Evolutionary conservation across 768 basidiomycete species (phyloP), one percentile per base, ranked within the genome.

Genomic region (Dictyophora rubrovolvata): DNA sequence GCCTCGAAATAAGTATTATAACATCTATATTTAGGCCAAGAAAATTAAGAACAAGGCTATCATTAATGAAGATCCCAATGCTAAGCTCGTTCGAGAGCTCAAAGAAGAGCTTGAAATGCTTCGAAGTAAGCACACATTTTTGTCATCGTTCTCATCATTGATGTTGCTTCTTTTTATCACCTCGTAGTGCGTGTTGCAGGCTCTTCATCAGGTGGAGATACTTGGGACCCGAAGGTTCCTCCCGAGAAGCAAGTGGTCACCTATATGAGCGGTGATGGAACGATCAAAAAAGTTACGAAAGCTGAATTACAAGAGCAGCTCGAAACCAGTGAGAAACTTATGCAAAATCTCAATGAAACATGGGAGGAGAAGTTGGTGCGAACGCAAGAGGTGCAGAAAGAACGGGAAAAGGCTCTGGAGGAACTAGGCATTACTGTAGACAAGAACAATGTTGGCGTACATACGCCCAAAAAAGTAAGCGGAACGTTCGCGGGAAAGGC

Each of bases 11-110:
- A 16, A 47, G 5, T 2, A 33, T 48, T 7, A 42, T 54, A 14
- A 23, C 11, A 3, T 20, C 23, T 20, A 33, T 67, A 28, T 67
- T 48, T 62, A 76, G 60, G 94, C 95, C 35, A 99, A 99, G 86
- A 95, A 95, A 85, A 99, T 99, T 74, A 97, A 94, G 85, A 99
- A 97, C 74, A 95, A 97, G 76, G 95, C 96, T 16, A 84, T 98
- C 60, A 90, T 99, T 64, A 99, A 99, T 74, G 96, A 99, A 75
- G 96, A 99, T 80, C 96, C 96, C 34, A 99, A 97, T 67, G 95
- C 95, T 68, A 97, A 93, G 76, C 87, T 99, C 59, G 94, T 99
- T 59, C 86, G 94, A 52, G 95, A 98, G 73, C 87, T 99, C 71
- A 99, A 98, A 73, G 96, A 98, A 75, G 96, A 99, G 73, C 77